These are phyloP conservation scores for Hanseniaspora thailandica DNA, from an alignment of 805 yeast species.

Conservation along the genomic window DNA sequence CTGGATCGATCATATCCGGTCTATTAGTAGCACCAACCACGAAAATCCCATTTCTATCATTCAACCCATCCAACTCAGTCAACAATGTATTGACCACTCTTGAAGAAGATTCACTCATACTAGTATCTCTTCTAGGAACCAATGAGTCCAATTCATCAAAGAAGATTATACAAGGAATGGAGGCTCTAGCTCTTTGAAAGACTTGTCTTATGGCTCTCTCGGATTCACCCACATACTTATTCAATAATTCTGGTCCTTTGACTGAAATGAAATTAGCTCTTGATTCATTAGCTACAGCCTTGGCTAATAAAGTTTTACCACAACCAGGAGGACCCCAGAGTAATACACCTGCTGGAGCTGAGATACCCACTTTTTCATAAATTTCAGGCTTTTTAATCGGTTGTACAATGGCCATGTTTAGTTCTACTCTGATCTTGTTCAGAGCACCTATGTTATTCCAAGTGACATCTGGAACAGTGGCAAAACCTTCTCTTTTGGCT, in stretches of 20 bases:
- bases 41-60: conserved; percentile 83
- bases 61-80: conserved; percentile 90
- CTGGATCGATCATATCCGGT: conserved; percentile 97
- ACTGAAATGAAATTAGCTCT: conserved; percentile 92
- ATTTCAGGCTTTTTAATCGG: conserved; percentile 89
- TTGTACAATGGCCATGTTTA: conserved; percentile 95
- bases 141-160: conserved; percentile 94
- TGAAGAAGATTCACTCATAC: conserved; percentile 78
- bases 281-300: conserved; percentile 96
- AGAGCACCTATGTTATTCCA: conserved; percentile 95
- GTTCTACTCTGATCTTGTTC: conserved; percentile 64
- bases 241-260: conserved; percentile 88
- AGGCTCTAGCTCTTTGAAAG: conserved; percentile 81
- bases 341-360: conserved; percentile 92
- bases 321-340: conserved; percentile 99
- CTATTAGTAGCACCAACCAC: conserved; percentile 95
- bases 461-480: conserved; percentile 93
- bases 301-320: conserved; percentile 91
- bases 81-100: conserved; percentile 89
- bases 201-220: conserved; percentile 91
- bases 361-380: conserved; percentile 79
- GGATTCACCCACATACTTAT: conserved; percentile 92
- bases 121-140: conserved; percentile 85
- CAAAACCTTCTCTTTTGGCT: conserved; percentile 95
- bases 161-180: conserved; percentile 86